A percentile compares a stretch with the other conserved stretches of the same genome.
phyloP scores from a whole-genome alignment of 2,329 filamentous ascomycete species.

The Parafenestella ontariensis region DNA sequence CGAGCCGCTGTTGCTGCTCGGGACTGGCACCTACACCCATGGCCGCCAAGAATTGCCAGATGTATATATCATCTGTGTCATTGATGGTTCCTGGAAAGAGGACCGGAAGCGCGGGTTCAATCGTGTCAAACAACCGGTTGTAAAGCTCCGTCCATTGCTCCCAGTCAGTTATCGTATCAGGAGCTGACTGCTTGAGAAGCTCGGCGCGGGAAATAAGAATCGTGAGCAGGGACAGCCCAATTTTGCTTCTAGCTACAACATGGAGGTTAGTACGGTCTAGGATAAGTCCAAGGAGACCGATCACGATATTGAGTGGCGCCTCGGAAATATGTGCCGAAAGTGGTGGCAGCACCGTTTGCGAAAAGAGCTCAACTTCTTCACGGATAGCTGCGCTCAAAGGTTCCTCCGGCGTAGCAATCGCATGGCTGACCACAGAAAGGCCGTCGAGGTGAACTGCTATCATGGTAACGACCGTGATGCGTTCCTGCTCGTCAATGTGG shows the following conservation, averaged over 20 bases:
- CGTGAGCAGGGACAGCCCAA: constrained; percentile 88
- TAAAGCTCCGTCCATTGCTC: constrained; percentile 84
- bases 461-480: constrained; percentile 94
- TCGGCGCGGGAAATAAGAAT: constrained; percentile 95
- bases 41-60: constrained; percentile 96
- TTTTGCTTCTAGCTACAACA: constrained; percentile 82
- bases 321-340: constrained; percentile 91
- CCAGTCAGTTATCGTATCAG: constrained; percentile 69
- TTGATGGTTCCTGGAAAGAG: constrained; percentile 94
- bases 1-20: constrained; percentile 92
- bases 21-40: constrained; percentile 92
- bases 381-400: constrained; percentile 72
- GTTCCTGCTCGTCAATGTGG: constrained; percentile 89
- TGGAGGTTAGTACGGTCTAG: constrained; percentile 83
- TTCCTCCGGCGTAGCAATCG: constrained; percentile 76
- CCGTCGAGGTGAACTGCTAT: constrained; percentile 92
- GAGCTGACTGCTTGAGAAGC: constrained; percentile 83
- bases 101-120: constrained; percentile 82
- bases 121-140: constrained; percentile 82
- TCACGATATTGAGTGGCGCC: constrained; percentile 87
- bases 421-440: constrained; percentile 85
- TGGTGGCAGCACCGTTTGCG: constrained; percentile 84
- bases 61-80: constrained; percentile 90
- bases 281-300: constrained; percentile 85
- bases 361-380: constrained; percentile 93